These are phyloP conservation scores for Apostasia ramifera DNA, from an alignment of 106 monocot species.

Conservation along the genomic window DNA sequence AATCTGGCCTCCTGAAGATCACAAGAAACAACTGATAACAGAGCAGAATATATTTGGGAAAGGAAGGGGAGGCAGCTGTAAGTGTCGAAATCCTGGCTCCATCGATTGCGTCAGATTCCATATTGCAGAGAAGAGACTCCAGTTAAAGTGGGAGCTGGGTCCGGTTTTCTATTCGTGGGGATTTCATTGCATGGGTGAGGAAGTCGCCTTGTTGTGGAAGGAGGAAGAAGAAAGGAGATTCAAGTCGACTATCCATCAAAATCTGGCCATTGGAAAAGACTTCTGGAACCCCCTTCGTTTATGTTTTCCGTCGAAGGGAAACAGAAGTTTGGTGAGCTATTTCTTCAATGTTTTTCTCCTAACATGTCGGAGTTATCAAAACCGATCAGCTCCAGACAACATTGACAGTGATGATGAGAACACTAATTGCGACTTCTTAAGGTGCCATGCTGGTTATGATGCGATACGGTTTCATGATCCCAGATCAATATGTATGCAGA, in stretches of 20 bases:
- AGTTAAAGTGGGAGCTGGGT: constrained; percentile 60
- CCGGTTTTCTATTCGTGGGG: constrained; percentile 54
- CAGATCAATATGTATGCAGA: constrained; percentile 39
- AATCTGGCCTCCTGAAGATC: constrained; percentile 55
- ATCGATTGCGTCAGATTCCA: constrained; percentile 77
- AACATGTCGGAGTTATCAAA: constrained; percentile 69
- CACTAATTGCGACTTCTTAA: constrained; percentile 47
- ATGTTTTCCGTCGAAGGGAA: constrained; percentile 39
- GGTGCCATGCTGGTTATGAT: constrained; percentile 33
- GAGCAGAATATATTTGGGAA: constrained; percentile 27
- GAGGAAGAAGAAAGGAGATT: constrained; percentile 66
- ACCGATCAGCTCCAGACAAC: constrained; percentile 43
- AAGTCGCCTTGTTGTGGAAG: constrained; percentile 81
- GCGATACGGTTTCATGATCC: constrained; percentile 11
- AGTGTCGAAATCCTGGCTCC: constrained; percentile 39
- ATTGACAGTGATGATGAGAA: constrained; percentile 92
- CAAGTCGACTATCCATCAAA: constrained; percentile 30
- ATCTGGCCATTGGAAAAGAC: constrained; percentile 16
- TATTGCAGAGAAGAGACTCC: constrained; percentile 62
- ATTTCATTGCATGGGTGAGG: constrained; percentile 88
- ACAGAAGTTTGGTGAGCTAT: constrained; percentile 61
- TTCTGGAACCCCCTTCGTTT: constrained; percentile 52
- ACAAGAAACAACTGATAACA: constrained; percentile 3
- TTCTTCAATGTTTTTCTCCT: constrained; percentile 88
- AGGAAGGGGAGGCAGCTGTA: constrained; percentile 42